Conservation (phyloP, 768 basidiomycete genomes). For the Sistotremastrum suecicum region DNA sequence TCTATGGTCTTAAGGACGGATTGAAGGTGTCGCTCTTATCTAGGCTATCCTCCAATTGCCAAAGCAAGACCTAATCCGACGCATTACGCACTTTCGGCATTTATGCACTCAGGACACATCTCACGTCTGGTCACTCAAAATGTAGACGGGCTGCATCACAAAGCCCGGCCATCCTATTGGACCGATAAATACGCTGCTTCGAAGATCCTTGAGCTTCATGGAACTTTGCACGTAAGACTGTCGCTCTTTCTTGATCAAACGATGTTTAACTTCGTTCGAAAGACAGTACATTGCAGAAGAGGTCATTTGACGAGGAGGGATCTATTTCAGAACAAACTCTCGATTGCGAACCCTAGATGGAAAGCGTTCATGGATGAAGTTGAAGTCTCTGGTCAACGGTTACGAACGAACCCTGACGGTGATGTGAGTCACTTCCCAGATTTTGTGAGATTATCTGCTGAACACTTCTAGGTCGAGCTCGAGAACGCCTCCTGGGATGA, state of each 20-base stretch:
- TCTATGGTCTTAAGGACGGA: not conserved
- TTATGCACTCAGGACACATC: conserved; percentile 54
- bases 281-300: conserved; percentile 66
- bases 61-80: conserved; percentile 77
- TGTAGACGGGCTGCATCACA: conserved; percentile 91
- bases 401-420: conserved; percentile 84
- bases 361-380: conserved; percentile 51
- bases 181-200: conserved; percentile 20
- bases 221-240: conserved; percentile 59
- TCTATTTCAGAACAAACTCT: conserved; percentile 62
- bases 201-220: conserved; percentile 73
- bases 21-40: conserved; percentile 50
- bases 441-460: not conserved
- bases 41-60: conserved; percentile 82
- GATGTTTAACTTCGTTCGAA: not conserved
- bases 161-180: conserved; percentile 43
- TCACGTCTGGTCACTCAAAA: conserved; percentile 60
- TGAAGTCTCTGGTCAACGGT: conserved; percentile 40
- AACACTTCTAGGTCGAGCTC: conserved; percentile 48
- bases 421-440: conserved; percentile 41
- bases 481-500: conserved; percentile 58
- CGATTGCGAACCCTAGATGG: conserved; percentile 68
- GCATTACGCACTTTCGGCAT: conserved; percentile 74
- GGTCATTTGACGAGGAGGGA: conserved; percentile 57
- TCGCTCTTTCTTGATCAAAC: not conserved